Evolutionary conservation across 2,329 filamentous ascomycete species (phyloP), one percentile per base, ranked within the genome.

Genomic region (Leptoxyphium fumago): DNA sequence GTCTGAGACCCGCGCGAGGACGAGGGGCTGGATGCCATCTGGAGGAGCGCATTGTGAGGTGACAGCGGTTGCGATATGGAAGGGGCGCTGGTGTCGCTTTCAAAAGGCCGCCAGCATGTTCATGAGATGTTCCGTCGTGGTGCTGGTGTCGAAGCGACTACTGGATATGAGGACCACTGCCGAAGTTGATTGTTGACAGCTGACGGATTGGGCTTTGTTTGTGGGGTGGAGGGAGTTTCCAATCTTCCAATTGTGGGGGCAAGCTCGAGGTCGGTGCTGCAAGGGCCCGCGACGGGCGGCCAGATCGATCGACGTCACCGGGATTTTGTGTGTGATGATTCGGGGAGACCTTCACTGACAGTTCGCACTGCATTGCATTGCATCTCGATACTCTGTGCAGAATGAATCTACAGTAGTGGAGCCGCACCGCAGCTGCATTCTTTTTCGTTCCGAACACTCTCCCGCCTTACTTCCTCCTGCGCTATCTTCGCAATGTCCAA

Each of bases 401-500:
- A 26, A 26, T 26, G 21, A 26, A 26, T 26, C 21, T 26, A 26
- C 21, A 26, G 21, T 26, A 26, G 21, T 26, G 21, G 21, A 26
- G 21, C 21, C 21, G 21, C 21, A 43, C 32, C 10, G 6, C 29
- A 30, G 29, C 10, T 29, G 11, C 36, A 44, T 26, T 26, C 7
- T 26, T 26, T 26, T 26, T 26, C 21, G 21, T 4, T 7, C 21
- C 21, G 21, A 7, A 26, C 7, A 26, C 21, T 26, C 21, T 26
- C 21, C 21, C 21, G 7, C 21, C 21, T 26, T n/a, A n/a, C 21
- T 26, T 26, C 21, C 7, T 7, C 21, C 13, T 8, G 6, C 34
- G 13, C 34, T 17, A 6, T n/a, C 34, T 17, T 38, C 18, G 47
- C 40, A 34, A 60, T 61, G 59, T 61, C 58, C 44, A 61, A 60